Base-by-base conservation (phyloP, 805 yeast species). In the Nadsonia fulvescens region DNA sequence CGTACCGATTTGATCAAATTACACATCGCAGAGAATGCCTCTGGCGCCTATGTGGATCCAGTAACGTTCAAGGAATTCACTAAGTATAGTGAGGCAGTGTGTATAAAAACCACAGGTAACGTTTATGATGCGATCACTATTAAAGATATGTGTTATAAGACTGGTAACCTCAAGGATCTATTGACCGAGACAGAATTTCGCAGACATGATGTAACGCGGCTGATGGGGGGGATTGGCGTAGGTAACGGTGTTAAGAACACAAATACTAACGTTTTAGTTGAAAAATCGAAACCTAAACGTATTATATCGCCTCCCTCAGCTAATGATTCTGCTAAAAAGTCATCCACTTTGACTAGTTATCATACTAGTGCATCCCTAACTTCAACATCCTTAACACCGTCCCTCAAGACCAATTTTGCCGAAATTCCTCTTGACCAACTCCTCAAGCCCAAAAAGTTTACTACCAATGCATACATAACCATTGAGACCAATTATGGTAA, bases 91-190 rank as follows among this genome's bases (percentile, higher is more conserved):
- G 33, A 33, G 15, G 45, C 47, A 5, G 51, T 49, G 12, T 36
- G 37, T 4, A 34, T 49, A 10, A 20, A 29, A 21, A 25, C 45
- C 3, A 40, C 43, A 9, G 53, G 53, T 8, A 32, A 42, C 9
- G 54, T 49, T 8, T 49, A 40, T 30, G 21, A 43, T 17, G 37
- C 36, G 25, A 45, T 35, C 7, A 48, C 54, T 5, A 32, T 48
- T 6, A 34, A 35, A 15, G 40, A 39, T 23, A 30, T 43, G 20
- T 44, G 44, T 27, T 23, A 39, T 15, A 44, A 43, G 32, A 32
- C 27, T 35, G 42, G 51, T n/a, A n/a, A n/a, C n/a, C n/a, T n/a
- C n/a, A 29, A 28, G 11, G 54, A 49, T 31, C 36, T 49, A 15
- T 42, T 49, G 6, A 35, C 40, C 15, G 49, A 44, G 17, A 43